Conservation (phyloP, 2,329 filamentous ascomycete genomes). For the Pseudogymnoascus sp. region DNA sequence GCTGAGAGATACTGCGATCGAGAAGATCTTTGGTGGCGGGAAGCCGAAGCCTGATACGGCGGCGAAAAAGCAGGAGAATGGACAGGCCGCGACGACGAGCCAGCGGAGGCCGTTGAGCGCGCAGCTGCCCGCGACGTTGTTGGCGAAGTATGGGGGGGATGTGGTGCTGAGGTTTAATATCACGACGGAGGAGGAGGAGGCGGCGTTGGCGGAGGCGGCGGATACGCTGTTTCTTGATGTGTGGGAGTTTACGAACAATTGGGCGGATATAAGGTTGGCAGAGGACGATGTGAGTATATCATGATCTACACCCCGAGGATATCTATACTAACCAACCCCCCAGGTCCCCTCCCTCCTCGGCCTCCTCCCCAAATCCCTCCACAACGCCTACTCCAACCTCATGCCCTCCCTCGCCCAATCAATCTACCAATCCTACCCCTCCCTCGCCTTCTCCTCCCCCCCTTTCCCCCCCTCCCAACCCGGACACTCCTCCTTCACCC, state of each 20-base stretch:
- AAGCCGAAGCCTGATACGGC: slow-evolving; percentile 17
- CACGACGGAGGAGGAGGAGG: slow-evolving; percentile 58
- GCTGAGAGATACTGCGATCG: slow-evolving; percentile 42
- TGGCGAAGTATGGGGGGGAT: slow-evolving; percentile 61
- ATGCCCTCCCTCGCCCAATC: slow-evolving; percentile 73
- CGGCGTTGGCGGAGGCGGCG: slow-evolving; percentile 62
- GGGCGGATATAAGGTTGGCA: slow-evolving; percentile 75
- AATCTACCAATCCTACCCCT: slow-evolving; percentile 65
- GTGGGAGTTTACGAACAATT: slow-evolving; percentile 76
- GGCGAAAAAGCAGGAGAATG: slow-evolving; percentile 16
- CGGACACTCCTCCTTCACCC: background rate
- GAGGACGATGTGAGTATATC: slow-evolving; percentile 56
- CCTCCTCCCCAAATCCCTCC: slow-evolving; percentile 67
- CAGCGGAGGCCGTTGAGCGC: slow-evolving; percentile 20
- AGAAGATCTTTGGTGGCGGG: slow-evolving; percentile 39
- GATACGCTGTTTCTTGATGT: slow-evolving; percentile 76
- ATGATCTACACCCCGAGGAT: background rate
- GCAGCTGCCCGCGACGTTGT: slow-evolving; percentile 28
- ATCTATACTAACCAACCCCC: slow-evolving; percentile 12
- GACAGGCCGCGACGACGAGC: slow-evolving; percentile 14
- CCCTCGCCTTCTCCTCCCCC: slow-evolving; percentile 19
- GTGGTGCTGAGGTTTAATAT: slow-evolving; percentile 88
- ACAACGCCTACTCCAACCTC: slow-evolving; percentile 62
- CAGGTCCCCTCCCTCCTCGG: slow-evolving; percentile 65
- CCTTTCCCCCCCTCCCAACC: slow-evolving; percentile 11